Evolutionary conservation across 1,284 basidiomycete species (phyloP), one percentile per base, ranked within the genome.

Genomic region (Polyporus tsugae): DNA sequence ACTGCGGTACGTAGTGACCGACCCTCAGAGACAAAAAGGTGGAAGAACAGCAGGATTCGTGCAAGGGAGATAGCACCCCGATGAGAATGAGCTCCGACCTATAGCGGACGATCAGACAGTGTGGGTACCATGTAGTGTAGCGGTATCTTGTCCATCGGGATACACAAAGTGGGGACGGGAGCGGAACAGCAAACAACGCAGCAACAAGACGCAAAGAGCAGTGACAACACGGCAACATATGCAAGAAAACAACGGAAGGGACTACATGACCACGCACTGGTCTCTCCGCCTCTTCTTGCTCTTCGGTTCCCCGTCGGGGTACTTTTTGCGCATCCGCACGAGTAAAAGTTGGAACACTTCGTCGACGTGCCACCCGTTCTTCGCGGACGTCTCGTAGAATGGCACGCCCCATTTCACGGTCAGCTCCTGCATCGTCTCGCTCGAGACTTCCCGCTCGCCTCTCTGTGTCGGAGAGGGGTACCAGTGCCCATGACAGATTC

Each of bases 371-470:
- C 92, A 94, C 74, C 94, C 90, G 66, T 87, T 85, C 78, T 95
- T 93, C 6, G 94, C 92, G 5, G 91, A 93, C 2, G 94, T 95
- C 80, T 96, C 95, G 79, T 92, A 95, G 77, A 94, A 93, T 1
- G 93, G 92, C 25, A 94, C 80, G 57, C 84, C 83, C 94, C 94
- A 95, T 9, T 84, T 82, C 57, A 80, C 82, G 7, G 91, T 88
- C 7, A 95, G 84, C 10, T 86, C 81, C 73, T 91, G 87, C 55
- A 95, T 92, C 0, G 87, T 88, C 58, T 80, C 83, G 55, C 87
- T 84, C 25, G 88, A 86, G 5, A 97, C 94, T 76, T 95, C 93
- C 38, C 95, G 87, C 80, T 96, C 95, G 70, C 87, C 88, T 42
- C 86, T 85, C 78, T 79, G 64, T 7, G 11, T 11, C 2, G 19